Conservation (phyloP, 1,284 basidiomycete species). For the Agaricales sp. region DNA sequence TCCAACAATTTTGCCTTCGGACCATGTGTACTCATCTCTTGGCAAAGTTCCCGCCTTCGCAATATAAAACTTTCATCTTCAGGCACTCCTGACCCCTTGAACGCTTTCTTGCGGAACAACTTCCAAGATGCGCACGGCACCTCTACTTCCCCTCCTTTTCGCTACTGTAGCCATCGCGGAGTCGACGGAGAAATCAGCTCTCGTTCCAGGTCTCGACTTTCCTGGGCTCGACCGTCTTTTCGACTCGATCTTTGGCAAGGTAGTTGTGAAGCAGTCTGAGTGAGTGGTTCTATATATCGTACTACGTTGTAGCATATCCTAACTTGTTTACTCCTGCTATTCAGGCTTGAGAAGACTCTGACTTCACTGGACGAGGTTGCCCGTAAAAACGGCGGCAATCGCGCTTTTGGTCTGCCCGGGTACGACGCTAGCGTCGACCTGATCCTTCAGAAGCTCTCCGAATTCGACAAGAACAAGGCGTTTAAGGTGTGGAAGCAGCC, state of each 20-base stretch:
- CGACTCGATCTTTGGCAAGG: not conserved
- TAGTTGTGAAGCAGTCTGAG: not conserved
- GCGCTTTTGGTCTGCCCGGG: constrained; percentile 8
- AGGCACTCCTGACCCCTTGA: not conserved
- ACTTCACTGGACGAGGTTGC: constrained; percentile 6
- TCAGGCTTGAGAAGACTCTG: constrained; percentile 4
- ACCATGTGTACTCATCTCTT: not conserved
- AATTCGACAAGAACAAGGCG: constrained; percentile 6
- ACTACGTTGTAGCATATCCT: not conserved
- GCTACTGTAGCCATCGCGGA: not conserved
- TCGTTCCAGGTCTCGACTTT: not conserved
- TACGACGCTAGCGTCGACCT: constrained; percentile 7
- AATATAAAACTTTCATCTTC: not conserved
- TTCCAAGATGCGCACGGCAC: not conserved
- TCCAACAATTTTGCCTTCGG: not conserved
- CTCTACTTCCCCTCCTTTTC: not conserved
- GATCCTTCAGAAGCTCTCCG: not conserved
- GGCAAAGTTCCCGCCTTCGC: not conserved
- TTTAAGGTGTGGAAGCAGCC: constrained; percentile 5
- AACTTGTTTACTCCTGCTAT: not conserved
- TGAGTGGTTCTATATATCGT: not conserved
- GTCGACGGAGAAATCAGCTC: not conserved
- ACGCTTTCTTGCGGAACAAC: not conserved
- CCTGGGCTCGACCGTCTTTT: not conserved
- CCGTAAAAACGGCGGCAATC: constrained; percentile 7